Base-by-base conservation (phyloP, 345 rosid genomes). In the Cardiospermum halicacabum region DNA sequence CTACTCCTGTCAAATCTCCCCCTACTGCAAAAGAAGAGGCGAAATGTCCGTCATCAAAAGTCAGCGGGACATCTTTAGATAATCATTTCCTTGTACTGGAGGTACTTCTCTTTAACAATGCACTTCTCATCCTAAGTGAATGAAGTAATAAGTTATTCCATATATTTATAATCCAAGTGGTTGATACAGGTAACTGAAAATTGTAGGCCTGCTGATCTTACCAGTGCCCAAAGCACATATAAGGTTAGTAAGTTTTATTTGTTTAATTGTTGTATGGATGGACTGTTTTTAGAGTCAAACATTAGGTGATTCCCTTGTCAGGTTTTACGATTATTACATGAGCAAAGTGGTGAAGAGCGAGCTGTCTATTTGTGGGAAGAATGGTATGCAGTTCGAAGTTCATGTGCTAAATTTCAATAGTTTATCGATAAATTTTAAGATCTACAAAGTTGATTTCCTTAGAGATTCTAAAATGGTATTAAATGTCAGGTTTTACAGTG, bases 241-340 rank as follows among this genome's bases (percentile, higher is more conserved):
- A 94, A 94, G 99, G 99, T 94, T 67, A 54, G 22, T 30, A 31
- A 56, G 69, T 68, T 55, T 42, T 34, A 32, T 27, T 55, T n/a
- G 34, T 26, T 30, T 51, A 24, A 57, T 65, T 62, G 31, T 42
- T 64, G n/a, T n/a, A n/a, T 50, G 57, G 24, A 36, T 50, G 24
- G 40, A 45, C 36, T 48, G 22, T 55, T 6, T 42, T 53, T 62
- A 21, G 31, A 45, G 64, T 48, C 73, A 32, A n/a, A 78, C 68
- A 47, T 22, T 25, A 22, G 22, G 26, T 6, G 50, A 47, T 62
- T 78, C 31, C 62, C 61, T 80, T 63, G 75, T 65, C 84, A 94
- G 99, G 97, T 82, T 74, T 92, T 94, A 80, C 93, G 95, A 67
- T 65, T 94, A 71, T 77, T 94, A 76, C 83, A 89, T 65, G 99